Evolutionary conservation across 2,329 filamentous ascomycete species (phyloP), one percentile per base, ranked within the genome.

Genomic region (Ceratocystis diversiconidia): DNA sequence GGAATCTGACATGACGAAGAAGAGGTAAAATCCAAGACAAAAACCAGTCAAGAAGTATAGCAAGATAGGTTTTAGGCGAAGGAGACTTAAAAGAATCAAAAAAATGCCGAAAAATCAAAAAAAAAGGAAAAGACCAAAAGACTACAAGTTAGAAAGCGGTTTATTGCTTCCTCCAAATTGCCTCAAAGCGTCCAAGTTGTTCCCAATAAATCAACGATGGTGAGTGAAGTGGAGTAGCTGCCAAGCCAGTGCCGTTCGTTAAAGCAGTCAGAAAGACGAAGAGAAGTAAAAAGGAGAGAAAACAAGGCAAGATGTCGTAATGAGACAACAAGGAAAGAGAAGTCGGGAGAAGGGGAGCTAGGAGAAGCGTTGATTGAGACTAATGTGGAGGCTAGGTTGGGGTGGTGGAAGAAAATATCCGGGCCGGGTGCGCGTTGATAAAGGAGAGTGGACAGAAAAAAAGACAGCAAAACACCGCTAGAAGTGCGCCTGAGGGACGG

Each of bases 1-100:
- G 6, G 32, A 28, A 1, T 60, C 36, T 25, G 72, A 62, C 73
- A 75, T 75, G 68, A 63, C 69, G 64, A 36, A 36, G 22, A 8
- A 25, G 22, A 52, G 48, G 36, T 41, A 41, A 30, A 36, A 5
- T 61, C 22, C 15, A 19, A 8, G 12, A 32, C 25, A 17, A 50
- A 44, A 30, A 44, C 2, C 22, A n/a, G n/a, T 19, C 25, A 32
- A 32, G 61, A 17, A 46, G n/a, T 15, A 55, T 15, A 55, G 25
- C 50, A 55, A 30, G 52, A 28, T 25, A 57, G 28, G n/a, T 19
- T 4, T 8, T 22, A 12, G n/a, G 19, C 17, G 3, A 25, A 10
- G 22, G 7, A 50, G 19, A 19, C 7, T 19, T 50, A 5, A 22
- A 5, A 52, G 22, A 52, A 52, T 15, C 22, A 52, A 52, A 28